phyloP scores from a whole-genome alignment of 805 yeast species.

The Yamadazyma laniorum region DNA sequence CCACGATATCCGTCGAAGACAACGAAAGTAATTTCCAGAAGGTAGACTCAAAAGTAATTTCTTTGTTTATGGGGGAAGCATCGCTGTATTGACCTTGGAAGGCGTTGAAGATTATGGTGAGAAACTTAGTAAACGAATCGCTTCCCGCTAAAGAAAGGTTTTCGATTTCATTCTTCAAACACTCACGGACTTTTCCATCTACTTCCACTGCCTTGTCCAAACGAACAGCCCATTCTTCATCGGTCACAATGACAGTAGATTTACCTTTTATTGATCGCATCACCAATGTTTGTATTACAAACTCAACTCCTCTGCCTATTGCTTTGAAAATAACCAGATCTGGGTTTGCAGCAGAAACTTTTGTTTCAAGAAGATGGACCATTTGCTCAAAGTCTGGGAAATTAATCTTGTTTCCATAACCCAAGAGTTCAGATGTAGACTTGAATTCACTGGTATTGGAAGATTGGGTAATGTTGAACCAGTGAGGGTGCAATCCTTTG shows the following conservation, averaged over 20 bases:
- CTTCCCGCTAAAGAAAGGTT: slow-evolving; percentile 16
- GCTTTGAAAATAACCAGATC: slow-evolving; percentile 18
- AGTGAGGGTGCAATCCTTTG: slow-evolving; percentile 80
- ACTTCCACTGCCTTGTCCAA: slow-evolving; percentile 65
- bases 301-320: slow-evolving; percentile 44
- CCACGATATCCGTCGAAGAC: slow-evolving; percentile 27
- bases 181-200: slow-evolving; percentile 49
- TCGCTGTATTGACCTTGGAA: slow-evolving; percentile 22
- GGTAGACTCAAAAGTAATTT: slow-evolving; percentile 33
- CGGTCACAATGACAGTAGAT: slow-evolving; percentile 57
- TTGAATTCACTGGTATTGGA: slow-evolving; percentile 43
- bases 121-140: slow-evolving; percentile 13
- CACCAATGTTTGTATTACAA: slow-evolving; percentile 56
- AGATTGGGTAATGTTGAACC: slow-evolving; percentile 58
- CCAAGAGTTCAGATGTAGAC: slow-evolving; percentile 45
- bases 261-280: slow-evolving; percentile 59
- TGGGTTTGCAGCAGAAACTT: slow-evolving; percentile 16
- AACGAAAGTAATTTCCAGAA: slow-evolving; percentile 33
- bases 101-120: slow-evolving; percentile 36
- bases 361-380: slow-evolving; percentile 21
- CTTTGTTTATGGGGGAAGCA: slow-evolving; percentile 15
- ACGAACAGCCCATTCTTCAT: slow-evolving; percentile 72
- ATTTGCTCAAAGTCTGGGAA: slow-evolving; percentile 58
- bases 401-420: slow-evolving; percentile 32
- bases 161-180: slow-evolving; percentile 22